Percentiles rank a stretch among this genome's conserved stretches.
phyloP scores from a whole-genome alignment of 306 rosid species.

The Canavalia ensiformis region DNA sequence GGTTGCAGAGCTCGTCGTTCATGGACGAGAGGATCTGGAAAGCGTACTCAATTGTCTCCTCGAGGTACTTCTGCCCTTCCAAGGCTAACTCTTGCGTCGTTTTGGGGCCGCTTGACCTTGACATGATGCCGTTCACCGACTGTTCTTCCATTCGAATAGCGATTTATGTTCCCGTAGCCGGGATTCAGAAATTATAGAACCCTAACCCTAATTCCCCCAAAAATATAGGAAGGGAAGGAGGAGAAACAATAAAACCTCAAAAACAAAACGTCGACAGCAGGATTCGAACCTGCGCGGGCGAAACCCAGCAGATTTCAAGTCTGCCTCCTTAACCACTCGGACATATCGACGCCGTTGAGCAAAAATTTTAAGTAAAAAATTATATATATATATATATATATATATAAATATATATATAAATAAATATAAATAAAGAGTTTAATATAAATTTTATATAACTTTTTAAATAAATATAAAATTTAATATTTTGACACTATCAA shows the following conservation, averaged over 20 bases:
- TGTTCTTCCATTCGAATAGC: conserved; percentile 65
- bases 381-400: too few species aligned
- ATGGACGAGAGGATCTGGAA: conserved; percentile 91
- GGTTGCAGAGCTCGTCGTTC: conserved; percentile 98
- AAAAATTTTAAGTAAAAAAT: too few species aligned
- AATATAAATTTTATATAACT: too few species aligned
- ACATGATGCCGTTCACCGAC: conserved; percentile 41
- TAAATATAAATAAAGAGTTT: too few species aligned
- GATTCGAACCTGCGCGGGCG: conserved; percentile 78
- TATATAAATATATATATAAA: too few species aligned
- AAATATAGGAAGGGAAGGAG: background rate
- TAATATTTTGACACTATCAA: too few species aligned
- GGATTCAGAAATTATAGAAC: background rate
- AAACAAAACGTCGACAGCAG: conserved; percentile 55
- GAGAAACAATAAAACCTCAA: background rate
- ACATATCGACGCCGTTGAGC: conserved; percentile 19
- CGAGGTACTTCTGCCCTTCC: conserved; percentile 85
- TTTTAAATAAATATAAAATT: too few species aligned
- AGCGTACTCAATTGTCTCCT: conserved; percentile 86
- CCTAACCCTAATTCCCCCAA: conserved; percentile 7
- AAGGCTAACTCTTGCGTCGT: conserved; percentile 83
- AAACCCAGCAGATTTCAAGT: conserved; percentile 74
- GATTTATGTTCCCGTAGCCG: background rate
- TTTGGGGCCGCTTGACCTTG: conserved; percentile 46
- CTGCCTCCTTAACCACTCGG: conserved; percentile 75